Evolutionary conservation across 371 early-diverging fungal species (phyloP).

Genomic region (Syncephalastrum contaminatum): DNA sequence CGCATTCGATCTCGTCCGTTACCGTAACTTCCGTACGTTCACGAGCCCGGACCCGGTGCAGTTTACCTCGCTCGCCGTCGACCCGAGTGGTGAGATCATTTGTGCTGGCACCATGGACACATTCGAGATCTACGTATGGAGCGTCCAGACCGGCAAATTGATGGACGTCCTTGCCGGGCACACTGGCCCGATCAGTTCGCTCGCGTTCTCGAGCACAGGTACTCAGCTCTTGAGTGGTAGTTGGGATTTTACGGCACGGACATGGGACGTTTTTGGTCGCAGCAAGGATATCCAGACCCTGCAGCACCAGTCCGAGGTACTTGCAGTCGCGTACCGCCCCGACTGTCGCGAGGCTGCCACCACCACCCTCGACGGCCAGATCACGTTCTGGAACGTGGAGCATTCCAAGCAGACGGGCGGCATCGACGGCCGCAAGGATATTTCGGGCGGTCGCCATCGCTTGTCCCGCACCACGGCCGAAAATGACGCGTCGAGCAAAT

Average conservation of each 20-base stretch:
- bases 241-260: slow-evolving; percentile 93
- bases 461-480: slow-evolving; percentile 72
- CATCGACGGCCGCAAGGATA: slow-evolving; percentile 93
- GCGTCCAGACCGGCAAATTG: slow-evolving; percentile 95
- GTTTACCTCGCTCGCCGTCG: slow-evolving; percentile 90
- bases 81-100: slow-evolving; percentile 95
- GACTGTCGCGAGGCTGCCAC: slow-evolving; percentile 88
- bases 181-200: slow-evolving; percentile 83
- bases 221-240: slow-evolving; percentile 81
- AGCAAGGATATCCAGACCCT: slow-evolving; percentile 77
- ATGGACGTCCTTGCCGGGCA: slow-evolving; percentile 95
- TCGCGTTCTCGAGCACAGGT: slow-evolving; percentile 85
- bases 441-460: slow-evolving; percentile 83
- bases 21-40: slow-evolving; percentile 97
- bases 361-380: slow-evolving; percentile 89
- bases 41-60: slow-evolving; percentile 96
- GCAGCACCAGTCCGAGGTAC: slow-evolving; percentile 82
- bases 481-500: slow-evolving; percentile 82
- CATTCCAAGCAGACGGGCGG: slow-evolving; percentile 64
- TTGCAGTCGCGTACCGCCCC: slow-evolving; percentile 88
- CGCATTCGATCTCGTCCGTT: slow-evolving; percentile 95
- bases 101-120: slow-evolving; percentile 95
- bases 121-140: slow-evolving; percentile 97
- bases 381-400: slow-evolving; percentile 89
- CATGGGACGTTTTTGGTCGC: slow-evolving; percentile 95